phyloP scores from a whole-genome alignment of 768 basidiomycete genomes.

The Lyophyllum semitale region DNA sequence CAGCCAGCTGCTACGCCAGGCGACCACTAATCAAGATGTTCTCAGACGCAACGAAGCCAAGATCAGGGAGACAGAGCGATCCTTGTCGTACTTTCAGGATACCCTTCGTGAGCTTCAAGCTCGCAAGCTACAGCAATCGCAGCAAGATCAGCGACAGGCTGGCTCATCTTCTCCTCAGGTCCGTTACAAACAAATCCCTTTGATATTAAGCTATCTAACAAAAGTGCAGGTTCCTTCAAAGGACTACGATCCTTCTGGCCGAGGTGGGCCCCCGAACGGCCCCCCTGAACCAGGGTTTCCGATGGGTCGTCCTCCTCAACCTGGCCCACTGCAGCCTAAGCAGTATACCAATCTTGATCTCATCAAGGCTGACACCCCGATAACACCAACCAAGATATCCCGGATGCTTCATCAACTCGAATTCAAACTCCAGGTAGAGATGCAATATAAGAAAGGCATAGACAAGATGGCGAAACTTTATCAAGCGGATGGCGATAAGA shows the following conservation, averaged over 20 bases:
- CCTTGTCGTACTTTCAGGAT: slow-evolving; percentile 85
- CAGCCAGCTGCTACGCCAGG: slow-evolving; percentile 73
- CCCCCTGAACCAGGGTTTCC: slow-evolving; percentile 40
- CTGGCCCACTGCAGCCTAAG: slow-evolving; percentile 51
- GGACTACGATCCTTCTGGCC: slow-evolving; percentile 42
- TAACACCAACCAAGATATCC: slow-evolving; percentile 94
- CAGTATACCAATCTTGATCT: slow-evolving; percentile 87
- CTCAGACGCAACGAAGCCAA: slow-evolving; percentile 78
- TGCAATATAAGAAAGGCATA: slow-evolving; percentile 97
- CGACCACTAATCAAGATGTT: slow-evolving; percentile 87
- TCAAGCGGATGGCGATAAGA: slow-evolving; percentile 96
- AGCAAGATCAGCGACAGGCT: slow-evolving; percentile 53
- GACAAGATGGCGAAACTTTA: slow-evolving; percentile 99
- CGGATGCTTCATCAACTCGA: slow-evolving; percentile 98
- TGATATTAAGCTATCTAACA: not conserved
- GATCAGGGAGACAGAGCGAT: slow-evolving; percentile 84
- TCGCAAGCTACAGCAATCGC: slow-evolving; percentile 67
- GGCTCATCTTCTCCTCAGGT: slow-evolving; percentile 47
- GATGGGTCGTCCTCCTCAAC: slow-evolving; percentile 35
- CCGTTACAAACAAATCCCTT: not conserved
- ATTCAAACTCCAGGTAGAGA: slow-evolving; percentile 98
- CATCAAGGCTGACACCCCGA: slow-evolving; percentile 96
- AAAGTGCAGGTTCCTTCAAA: slow-evolving; percentile 51
- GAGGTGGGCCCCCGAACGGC: slow-evolving; percentile 36
- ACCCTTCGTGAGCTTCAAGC: slow-evolving; percentile 81